Percentiles rank a stretch among this genome's conserved stretches.
Evolutionary conservation across 495 filamentous ascomycete species (phyloP).

Genomic region (Xylaria bambusicola): DNA sequence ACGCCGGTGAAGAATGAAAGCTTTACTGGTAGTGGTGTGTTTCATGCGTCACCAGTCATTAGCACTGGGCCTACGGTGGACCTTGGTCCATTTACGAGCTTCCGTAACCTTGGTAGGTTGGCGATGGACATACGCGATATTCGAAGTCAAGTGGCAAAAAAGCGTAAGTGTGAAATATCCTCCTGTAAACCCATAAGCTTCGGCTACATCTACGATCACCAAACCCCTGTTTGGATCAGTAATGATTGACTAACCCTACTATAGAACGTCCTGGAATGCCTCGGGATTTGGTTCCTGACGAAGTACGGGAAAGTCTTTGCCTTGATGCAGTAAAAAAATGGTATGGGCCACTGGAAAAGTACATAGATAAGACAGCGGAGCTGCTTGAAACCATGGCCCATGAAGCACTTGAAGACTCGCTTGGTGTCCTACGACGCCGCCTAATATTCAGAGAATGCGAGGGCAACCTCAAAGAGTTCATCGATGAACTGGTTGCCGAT

Average conservation of each 20-base stretch:
- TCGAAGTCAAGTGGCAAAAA: conserved; percentile 39
- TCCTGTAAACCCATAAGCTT: neutral
- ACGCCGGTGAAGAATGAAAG: conserved; percentile 20
- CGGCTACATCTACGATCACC: neutral
- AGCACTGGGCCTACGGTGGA: conserved; percentile 8
- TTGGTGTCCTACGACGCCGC: conserved; percentile 39
- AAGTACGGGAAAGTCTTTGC: conserved; percentile 44
- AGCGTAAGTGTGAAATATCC: conserved; percentile 13
- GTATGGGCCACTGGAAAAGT: conserved; percentile 34
- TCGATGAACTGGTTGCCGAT: conserved; percentile 29
- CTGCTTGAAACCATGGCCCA: conserved; percentile 34
- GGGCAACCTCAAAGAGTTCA: conserved; percentile 35
- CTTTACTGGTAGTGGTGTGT: conserved; percentile 8
- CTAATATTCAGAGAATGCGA: conserved; percentile 41
- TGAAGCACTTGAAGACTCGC: conserved; percentile 35
- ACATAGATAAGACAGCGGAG: conserved; percentile 38
- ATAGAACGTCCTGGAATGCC: conserved; percentile 43
- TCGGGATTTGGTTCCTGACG: conserved; percentile 39
- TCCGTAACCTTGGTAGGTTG: conserved; percentile 23
- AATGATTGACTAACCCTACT: neutral
- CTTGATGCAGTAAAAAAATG: conserved; percentile 40
- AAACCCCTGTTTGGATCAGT: neutral
- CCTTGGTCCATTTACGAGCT: conserved; percentile 23
- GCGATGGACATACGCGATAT: conserved; percentile 39
- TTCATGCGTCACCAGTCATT: conserved; percentile 2